Base-by-base conservation (phyloP, 2,329 filamentous ascomycete genomes). In the Beauveria brongniartii region DNA sequence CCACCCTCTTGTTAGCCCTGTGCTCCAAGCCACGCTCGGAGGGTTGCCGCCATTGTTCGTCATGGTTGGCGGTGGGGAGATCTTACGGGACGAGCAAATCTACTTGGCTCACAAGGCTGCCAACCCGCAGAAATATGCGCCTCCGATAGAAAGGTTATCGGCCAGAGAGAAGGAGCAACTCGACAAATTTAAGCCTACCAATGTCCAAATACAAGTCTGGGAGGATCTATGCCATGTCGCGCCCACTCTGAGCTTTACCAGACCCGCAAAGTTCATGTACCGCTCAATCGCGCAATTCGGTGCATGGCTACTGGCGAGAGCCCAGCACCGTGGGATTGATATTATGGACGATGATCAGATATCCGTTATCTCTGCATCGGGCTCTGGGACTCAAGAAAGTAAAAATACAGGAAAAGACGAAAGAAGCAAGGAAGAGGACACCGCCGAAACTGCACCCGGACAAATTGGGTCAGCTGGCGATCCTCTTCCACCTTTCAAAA, bases 221-320 rank as follows among this genome's bases (percentile, higher is more conserved):
- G 93, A 97, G 62, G 90, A 96, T 67, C 78, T 97, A 3, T 97
- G 94, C 68, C 93, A 97, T 70, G 92, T 96, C 6, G 87, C 89
- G 0, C 91, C 93, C 1, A 97, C 92, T 0, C 80, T 97, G n/a
- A 96, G 91, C 68, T 97, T 96, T 72, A 97, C 93, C 0, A 83
- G 88, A n/a, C 94, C 94, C 0, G 94, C 93, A 51, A 97, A 97
- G 72, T 90, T 89, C 75, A 97, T 97, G 92, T 97, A 91, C 71
- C 84, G 93, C 53, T 90, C 91, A 1, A 86, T 97, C 57, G 90
- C 94, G 0, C 93, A 97, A 67, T 97, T 99, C 69, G 89, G 92
- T 2, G 91, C 92, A 0, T 97, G 92, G 92, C 89, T 89, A 0
- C 80, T 97, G 24, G 91, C 92, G 1, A 81, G 88, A 65, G 91